A percentile compares a stretch with the other conserved stretches of the same genome.
These are phyloP conservation scores for Populus trichocarpa DNA, from an alignment of 441 rosid species.

Conservation along the genomic window DNA sequence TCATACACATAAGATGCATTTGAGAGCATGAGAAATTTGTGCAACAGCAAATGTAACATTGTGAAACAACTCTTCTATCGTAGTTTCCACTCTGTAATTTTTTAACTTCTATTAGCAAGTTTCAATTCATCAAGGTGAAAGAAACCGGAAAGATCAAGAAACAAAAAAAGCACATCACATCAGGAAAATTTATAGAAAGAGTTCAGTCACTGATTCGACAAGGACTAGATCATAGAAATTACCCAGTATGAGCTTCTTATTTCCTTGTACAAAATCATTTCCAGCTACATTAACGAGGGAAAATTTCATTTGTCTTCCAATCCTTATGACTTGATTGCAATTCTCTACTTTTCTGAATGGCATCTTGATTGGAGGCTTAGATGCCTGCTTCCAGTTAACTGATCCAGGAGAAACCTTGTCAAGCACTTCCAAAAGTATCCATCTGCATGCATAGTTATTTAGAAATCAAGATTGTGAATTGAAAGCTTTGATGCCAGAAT, in stretches of 20 bases:
- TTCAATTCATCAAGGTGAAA: background rate
- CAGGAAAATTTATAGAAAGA: background rate
- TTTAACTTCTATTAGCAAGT: background rate
- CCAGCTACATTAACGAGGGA: conserved; percentile 46
- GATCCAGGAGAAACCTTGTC: conserved; percentile 47
- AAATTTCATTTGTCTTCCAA: conserved; percentile 37
- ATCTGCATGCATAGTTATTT: conserved; percentile 27
- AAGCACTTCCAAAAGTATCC: conserved; percentile 46
- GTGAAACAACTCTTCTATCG: background rate
- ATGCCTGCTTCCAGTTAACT: conserved; percentile 44
- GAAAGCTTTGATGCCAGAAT: background rate
- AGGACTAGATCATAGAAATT: conserved; percentile 9
- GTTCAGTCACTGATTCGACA: background rate
- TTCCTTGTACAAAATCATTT: conserved; percentile 45
- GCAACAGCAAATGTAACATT: background rate
- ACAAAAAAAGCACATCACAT: background rate
- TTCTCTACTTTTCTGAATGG: conserved; percentile 52
- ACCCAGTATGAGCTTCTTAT: conserved; percentile 51
- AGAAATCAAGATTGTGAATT: background rate
- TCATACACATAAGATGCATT: background rate
- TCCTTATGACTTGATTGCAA: conserved; percentile 41
- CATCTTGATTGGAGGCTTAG: conserved; percentile 52
- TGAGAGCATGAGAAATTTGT: background rate
- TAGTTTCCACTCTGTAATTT: background rate
- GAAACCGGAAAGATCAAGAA: background rate